Percentiles rank a stretch among this genome's conserved stretches.
phyloP scores from a whole-genome alignment of 805 yeast genomes.

The Kazachstania psychrophila region DNA sequence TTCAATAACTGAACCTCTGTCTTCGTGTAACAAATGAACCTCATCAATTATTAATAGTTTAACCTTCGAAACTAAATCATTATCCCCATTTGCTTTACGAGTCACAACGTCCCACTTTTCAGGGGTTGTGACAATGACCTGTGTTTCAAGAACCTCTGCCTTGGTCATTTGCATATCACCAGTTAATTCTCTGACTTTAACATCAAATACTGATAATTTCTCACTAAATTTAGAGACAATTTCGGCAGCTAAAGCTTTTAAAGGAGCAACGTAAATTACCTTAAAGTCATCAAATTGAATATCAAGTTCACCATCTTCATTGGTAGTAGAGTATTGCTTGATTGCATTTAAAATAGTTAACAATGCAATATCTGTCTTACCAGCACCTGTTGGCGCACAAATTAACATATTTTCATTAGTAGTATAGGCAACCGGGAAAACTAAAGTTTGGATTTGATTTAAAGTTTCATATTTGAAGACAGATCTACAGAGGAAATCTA shows the following conservation, averaged over 20 bases:
- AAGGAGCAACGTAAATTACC: slow-evolving; percentile 85
- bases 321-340: slow-evolving; percentile 54
- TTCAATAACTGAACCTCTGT: slow-evolving; percentile 95
- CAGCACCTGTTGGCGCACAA: slow-evolving; percentile 98
- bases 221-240: slow-evolving; percentile 82
- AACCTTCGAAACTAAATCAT: slow-evolving; percentile 74
- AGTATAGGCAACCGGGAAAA: slow-evolving; percentile 84
- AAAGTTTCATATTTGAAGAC: slow-evolving; percentile 75
- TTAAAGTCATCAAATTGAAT: slow-evolving; percentile 80
- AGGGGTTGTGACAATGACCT: slow-evolving; percentile 86
- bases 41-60: slow-evolving; percentile 87
- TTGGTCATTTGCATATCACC: slow-evolving; percentile 92
- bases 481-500: slow-evolving; percentile 73
- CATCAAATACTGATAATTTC: slow-evolving; percentile 75
- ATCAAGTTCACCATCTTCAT: slow-evolving; percentile 43
- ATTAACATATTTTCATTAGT: slow-evolving; percentile 92
- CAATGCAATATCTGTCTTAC: slow-evolving; percentile 90
- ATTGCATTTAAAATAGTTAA: slow-evolving; percentile 72
- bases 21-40: slow-evolving; percentile 93
- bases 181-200: slow-evolving; percentile 78
- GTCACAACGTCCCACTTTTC: slow-evolving; percentile 98
- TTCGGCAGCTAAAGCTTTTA: slow-evolving; percentile 93
- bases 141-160: slow-evolving; percentile 72
- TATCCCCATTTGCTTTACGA: slow-evolving; percentile 83
- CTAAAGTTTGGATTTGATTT: slow-evolving; percentile 83